These are phyloP conservation scores for Limnanthes douglasii DNA, from an alignment of 345 rosid species.

Conservation along the genomic window DNA sequence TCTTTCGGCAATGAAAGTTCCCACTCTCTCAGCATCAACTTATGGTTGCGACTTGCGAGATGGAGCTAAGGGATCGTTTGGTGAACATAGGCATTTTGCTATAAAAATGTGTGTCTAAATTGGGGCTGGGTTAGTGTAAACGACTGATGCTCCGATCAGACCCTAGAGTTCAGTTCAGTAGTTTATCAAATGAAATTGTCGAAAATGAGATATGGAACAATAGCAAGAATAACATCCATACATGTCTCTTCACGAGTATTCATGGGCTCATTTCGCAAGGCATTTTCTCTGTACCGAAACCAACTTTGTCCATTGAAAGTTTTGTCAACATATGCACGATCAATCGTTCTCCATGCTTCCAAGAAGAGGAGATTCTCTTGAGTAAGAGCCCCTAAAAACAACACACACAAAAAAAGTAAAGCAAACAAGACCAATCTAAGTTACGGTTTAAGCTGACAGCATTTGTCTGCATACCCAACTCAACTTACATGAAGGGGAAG, in stretches of 20 bases:
- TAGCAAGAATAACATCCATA: slow-evolving; percentile 10
- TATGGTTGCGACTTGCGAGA: too few relatives aligned
- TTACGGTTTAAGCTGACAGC: background rate
- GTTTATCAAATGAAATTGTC: too few relatives aligned
- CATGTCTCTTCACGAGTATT: slow-evolving; percentile 83
- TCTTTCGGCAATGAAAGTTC: too few relatives aligned
- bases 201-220: too few relatives aligned
- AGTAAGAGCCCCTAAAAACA: slow-evolving; percentile 46
- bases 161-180: too few relatives aligned
- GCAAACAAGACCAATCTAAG: background rate
- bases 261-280: slow-evolving; percentile 78
- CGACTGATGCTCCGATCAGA: too few relatives aligned
- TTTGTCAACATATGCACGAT: slow-evolving; percentile 83
- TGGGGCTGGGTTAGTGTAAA: too few relatives aligned
- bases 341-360: slow-evolving; percentile 97
- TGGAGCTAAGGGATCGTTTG: too few relatives aligned
- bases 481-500: slow-evolving; percentile 49
- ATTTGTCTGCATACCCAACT: slow-evolving; percentile 4
- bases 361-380: slow-evolving; percentile 82
- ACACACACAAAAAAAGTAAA: slow-evolving; percentile 4
- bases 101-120: too few relatives aligned
- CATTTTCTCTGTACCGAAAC: slow-evolving; percentile 93
- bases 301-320: slow-evolving; percentile 92
- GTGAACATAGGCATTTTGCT: too few relatives aligned
- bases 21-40: too few relatives aligned